These are phyloP conservation scores for Oryza rufipogon DNA, from an alignment of 176 grass and related monocot species.

Conservation along the genomic window DNA sequence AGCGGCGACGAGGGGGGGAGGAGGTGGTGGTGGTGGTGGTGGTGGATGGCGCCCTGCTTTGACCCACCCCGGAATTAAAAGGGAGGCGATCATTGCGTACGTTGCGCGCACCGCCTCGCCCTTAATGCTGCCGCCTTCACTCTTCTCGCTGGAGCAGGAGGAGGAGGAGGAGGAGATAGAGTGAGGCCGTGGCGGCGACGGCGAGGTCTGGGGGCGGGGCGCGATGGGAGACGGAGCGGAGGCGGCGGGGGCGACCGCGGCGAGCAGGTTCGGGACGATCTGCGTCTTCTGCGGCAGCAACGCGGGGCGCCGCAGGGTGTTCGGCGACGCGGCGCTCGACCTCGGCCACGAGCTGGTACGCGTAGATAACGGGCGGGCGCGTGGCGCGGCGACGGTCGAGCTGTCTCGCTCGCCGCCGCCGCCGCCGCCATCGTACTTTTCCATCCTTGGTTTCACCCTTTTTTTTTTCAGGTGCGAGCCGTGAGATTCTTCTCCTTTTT, in stretches of 20 bases:
- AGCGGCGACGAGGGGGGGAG: conserved; percentile 34
- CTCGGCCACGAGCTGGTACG: conserved; percentile 82
- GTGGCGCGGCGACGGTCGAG: no score
- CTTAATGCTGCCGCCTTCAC: conserved; percentile 45
- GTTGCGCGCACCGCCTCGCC: neutral
- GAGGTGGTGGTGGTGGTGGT: neutral
- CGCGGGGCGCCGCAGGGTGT: conserved; percentile 71
- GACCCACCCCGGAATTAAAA: conserved; percentile 44
- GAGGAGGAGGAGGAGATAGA: neutral
- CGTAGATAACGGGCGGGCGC: neutral
- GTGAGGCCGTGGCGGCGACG: no score
- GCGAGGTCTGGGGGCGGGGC: no score
- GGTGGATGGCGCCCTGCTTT: conserved; percentile 10
- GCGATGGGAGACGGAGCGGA: conserved; percentile 44
- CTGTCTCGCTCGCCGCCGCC: neutral
- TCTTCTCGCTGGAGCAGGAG: neutral
- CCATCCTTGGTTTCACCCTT: neutral
- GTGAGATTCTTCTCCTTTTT: neutral
- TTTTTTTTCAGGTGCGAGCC: neutral
- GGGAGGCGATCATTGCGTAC: conserved; percentile 20
- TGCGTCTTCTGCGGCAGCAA: conserved; percentile 97
- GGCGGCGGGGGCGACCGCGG: neutral
- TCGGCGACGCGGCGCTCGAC: conserved; percentile 80
- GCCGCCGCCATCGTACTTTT: neutral
- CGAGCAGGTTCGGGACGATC: conserved; percentile 67